phyloP scores from a whole-genome alignment of 495 filamentous ascomycete species.

The Aspergillus leporis region DNA sequence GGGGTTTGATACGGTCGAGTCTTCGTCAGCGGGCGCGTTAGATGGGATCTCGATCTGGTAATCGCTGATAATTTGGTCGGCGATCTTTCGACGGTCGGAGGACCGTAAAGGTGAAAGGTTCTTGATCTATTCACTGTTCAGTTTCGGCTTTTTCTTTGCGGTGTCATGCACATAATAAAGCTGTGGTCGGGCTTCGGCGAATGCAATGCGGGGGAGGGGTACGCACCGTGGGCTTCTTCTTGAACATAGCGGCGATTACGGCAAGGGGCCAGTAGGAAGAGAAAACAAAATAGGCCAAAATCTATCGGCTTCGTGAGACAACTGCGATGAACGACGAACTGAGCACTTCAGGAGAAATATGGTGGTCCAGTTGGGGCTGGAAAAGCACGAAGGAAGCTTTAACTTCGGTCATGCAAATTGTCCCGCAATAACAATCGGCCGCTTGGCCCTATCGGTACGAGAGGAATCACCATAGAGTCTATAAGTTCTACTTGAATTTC shows the following conservation, averaged over 20 bases:
- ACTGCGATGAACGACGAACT: background rate
- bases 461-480: too few species aligned
- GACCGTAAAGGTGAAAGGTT: constrained; percentile 67
- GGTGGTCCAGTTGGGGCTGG: background rate
- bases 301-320: background rate
- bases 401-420: constrained; percentile 7
- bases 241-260: constrained; percentile 59
- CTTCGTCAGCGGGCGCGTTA: constrained; percentile 31
- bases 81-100: constrained; percentile 69
- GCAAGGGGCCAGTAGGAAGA: background rate
- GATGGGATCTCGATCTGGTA: constrained; percentile 54
- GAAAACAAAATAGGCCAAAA: background rate
- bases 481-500: too few species aligned
- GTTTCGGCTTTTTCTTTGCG: background rate
- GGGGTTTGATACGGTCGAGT: constrained; percentile 34
- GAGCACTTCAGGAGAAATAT: background rate
- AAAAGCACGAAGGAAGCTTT: constrained; percentile 9
- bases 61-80: constrained; percentile 67
- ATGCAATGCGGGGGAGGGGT: constrained; percentile 33
- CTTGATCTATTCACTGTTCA: constrained; percentile 56
- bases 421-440: constrained; percentile 29
- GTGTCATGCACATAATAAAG: background rate
- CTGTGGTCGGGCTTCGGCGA: constrained; percentile 14
- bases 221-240: constrained; percentile 72
- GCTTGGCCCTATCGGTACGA: constrained; percentile 9